Conservation (phyloP, 2,329 filamentous ascomycete species). For the Alternaria brassicicola region DNA sequence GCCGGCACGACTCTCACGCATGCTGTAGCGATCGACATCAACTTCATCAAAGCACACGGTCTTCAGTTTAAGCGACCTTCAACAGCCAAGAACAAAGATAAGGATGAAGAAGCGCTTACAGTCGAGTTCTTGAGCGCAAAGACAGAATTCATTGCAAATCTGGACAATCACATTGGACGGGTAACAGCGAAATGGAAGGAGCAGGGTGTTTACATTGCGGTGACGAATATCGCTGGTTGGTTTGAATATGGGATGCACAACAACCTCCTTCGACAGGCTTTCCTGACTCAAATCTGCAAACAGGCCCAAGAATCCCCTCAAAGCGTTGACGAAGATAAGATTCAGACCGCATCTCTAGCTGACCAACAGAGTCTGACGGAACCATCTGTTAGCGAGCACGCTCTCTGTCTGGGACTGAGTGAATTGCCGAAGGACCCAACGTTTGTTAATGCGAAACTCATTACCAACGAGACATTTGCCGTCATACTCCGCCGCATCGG, state of each 20-base stretch:
- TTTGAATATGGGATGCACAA: slow-evolving; percentile 60
- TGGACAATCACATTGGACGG: slow-evolving; percentile 65
- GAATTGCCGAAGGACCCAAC: no score
- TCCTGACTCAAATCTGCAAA: slow-evolving; percentile 15
- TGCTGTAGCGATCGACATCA: slow-evolving; percentile 59
- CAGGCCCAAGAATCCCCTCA: slow-evolving; percentile 13
- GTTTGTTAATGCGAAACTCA: slow-evolving; percentile 45
- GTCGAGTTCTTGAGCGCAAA: slow-evolving; percentile 57
- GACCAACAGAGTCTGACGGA: neutral
- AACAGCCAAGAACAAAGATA: slow-evolving; percentile 8
- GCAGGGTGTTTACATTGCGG: slow-evolving; percentile 63
- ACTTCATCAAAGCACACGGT: slow-evolving; percentile 68
- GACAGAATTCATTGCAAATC: slow-evolving; percentile 57
- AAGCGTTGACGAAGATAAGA: slow-evolving; percentile 6
- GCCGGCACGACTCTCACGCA: slow-evolving; percentile 38
- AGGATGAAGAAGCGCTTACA: neutral
- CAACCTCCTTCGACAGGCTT: slow-evolving; percentile 44
- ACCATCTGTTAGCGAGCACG: no score
- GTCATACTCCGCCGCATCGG: slow-evolving; percentile 60
- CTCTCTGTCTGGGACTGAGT: no score
- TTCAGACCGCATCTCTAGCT: slow-evolving; percentile 19
- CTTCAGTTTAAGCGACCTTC: slow-evolving; percentile 65
- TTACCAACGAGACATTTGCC: slow-evolving; percentile 55
- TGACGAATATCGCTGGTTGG: slow-evolving; percentile 61
- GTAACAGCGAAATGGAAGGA: slow-evolving; percentile 61